A percentile compares a stretch with the other conserved stretches of the same genome.
These are phyloP conservation scores for Penicillium carneum DNA, from an alignment of 2,329 filamentous ascomycete genomes.

Conservation along the genomic window DNA sequence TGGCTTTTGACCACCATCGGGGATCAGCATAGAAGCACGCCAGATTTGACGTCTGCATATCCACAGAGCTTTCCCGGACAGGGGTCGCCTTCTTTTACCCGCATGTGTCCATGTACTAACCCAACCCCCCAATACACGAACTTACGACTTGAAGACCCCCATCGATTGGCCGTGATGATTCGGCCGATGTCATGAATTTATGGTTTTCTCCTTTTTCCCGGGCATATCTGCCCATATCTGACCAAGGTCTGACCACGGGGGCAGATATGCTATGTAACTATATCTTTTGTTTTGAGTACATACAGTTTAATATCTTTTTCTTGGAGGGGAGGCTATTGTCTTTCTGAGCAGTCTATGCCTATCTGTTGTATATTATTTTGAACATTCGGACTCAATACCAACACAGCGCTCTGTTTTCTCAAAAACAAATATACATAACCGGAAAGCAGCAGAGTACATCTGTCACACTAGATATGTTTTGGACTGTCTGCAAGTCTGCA, in stretches of 20 bases:
- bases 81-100: neutral
- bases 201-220: slow-evolving; percentile 12
- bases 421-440: slow-evolving; percentile 3
- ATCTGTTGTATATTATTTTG: no score
- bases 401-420: no score
- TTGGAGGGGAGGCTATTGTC: neutral
- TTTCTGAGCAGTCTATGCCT: neutral
- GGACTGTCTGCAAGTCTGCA: neutral
- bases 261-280: slow-evolving; percentile 25
- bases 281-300: slow-evolving; percentile 23
- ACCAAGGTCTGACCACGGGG: neutral
- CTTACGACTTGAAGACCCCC: slow-evolving; percentile 31
- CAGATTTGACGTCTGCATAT: slow-evolving; percentile 7
- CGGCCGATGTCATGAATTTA: slow-evolving; percentile 30
- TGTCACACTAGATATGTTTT: slow-evolving; percentile 36
- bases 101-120: slow-evolving; percentile 7
- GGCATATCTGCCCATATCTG: neutral
- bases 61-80: slow-evolving; percentile 8
- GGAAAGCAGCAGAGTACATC: slow-evolving; percentile 30
- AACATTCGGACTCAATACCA: no score
- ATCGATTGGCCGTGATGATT: slow-evolving; percentile 28
- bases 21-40: slow-evolving; percentile 1
- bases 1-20: slow-evolving; percentile 38
- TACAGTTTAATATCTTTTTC: neutral
- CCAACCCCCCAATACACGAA: slow-evolving; percentile 23